A percentile compares a stretch with the other conserved stretches of the same genome.
phyloP scores from a whole-genome alignment of 306 rosid genomes.

The Ormosia emarginata region DNA sequence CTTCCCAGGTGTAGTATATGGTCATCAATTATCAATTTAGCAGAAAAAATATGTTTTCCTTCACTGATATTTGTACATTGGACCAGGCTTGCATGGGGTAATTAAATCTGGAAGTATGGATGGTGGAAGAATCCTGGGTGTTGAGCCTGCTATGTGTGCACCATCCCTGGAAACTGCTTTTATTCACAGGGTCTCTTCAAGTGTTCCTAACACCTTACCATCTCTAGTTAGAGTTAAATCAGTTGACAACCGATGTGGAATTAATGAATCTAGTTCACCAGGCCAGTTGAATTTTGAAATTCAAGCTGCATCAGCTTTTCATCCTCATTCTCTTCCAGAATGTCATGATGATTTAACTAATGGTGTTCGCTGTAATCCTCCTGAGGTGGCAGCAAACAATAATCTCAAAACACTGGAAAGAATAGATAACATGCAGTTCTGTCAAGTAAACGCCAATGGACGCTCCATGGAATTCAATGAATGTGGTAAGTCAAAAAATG shows the following conservation, averaged over 20 bases:
- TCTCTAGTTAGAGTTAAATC: conserved; percentile 21
- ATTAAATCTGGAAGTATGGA: conserved; percentile 24
- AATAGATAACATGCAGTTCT: conserved; percentile 21
- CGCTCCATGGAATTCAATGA: conserved; percentile 39
- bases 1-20: conserved; percentile 24
- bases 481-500: conserved; percentile 43
- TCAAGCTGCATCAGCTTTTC: conserved; percentile 35
- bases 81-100: conserved; percentile 27
- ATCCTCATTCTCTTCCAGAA: conserved; percentile 59
- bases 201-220: conserved; percentile 35
- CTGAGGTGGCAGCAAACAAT: neutral
- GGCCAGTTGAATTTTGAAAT: conserved; percentile 20
- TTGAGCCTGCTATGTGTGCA: conserved; percentile 24
- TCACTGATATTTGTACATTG: conserved; percentile 1
- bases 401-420: conserved; percentile 22
- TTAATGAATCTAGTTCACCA: conserved; percentile 19
- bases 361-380: conserved; percentile 22
- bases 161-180: conserved; percentile 29
- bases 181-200: conserved; percentile 44
- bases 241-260: conserved; percentile 27
- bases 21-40: conserved; percentile 5
- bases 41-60: neutral
- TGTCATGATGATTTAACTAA: conserved; percentile 29
- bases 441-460: conserved; percentile 28
- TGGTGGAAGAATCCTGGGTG: conserved; percentile 31